Evolutionary conservation across 495 filamentous ascomycete species (phyloP), one percentile per base, ranked within the genome.

Genomic region (Aspergillus sclerotioniger): DNA sequence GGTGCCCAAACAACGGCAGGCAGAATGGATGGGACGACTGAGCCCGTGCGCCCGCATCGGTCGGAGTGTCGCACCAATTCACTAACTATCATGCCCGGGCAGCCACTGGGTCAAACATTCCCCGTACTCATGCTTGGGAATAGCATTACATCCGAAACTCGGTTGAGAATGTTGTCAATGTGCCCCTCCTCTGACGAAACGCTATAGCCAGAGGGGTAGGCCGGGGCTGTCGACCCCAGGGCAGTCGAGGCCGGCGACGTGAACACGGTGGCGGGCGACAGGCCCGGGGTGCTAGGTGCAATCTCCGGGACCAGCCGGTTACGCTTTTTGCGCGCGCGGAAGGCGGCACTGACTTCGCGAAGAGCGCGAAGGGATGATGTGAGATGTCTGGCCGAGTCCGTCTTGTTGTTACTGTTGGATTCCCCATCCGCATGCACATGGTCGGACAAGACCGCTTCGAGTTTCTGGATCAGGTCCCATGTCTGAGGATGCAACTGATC

Each of bases 91-190:
- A 41, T n/a, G 37, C 12, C 12, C 15, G 25, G 17, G 12, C 6
- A 17, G 35, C 19, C n/a, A 41, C 6, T 46, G 19, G 21, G 10
- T 67, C 46, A 63, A 39, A 46, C 21, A 43, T 56, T 63, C 28
- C 58, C 48, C 6, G 62, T 68, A 21, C 61, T 66, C 68, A 72
- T 70, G n/a, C 54, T 72, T 9, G 75, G 75, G 46, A 77, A 77
- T 43, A 75, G 53, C 75, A 77, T 77, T 28, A 76, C 75, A 29
- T 76, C 69, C 45, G 75, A 75, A 10, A 77, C 75, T 16, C 64
- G 60, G 54, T 63, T 63, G n/a, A 67, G 56, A 53, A 67, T 67
- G 31, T 60, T 56, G 39, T 49, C 61, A 41, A 67, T 61, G 35
- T 63, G 58, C 12, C 58, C 58, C 19, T 62, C 59, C 15, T 60